Conservation (phyloP, 2,329 filamentous ascomycete genomes). For the Lecanosticta acicola region DNA sequence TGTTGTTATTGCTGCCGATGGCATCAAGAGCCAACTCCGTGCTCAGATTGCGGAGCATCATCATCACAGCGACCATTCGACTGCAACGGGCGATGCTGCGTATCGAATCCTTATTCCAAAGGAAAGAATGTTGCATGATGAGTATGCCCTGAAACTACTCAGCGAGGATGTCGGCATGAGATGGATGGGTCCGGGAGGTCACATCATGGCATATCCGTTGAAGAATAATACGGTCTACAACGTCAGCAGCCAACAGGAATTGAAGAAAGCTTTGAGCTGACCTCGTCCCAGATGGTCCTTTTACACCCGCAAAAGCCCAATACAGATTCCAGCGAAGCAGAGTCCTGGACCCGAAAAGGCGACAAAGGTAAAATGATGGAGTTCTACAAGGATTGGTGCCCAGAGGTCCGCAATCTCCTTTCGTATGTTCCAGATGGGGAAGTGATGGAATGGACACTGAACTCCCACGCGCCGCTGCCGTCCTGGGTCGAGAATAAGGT, state of each 20-base stretch:
- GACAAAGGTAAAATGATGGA: not conserved
- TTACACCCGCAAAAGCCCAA: not conserved
- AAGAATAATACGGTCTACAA: not conserved
- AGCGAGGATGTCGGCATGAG: not conserved
- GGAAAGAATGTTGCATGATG: not conserved
- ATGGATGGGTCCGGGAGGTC: not conserved
- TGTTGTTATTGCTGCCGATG: slow-evolving; percentile 37
- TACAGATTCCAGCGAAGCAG: not conserved
- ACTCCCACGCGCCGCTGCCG: not conserved
- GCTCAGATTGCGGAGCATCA: not conserved
- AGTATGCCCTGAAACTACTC: not conserved
- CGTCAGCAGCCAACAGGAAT: not conserved
- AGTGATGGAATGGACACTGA: not conserved
- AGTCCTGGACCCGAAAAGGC: not conserved
- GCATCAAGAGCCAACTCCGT: slow-evolving; percentile 23
- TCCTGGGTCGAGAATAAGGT: not conserved
- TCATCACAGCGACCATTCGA: not conserved
- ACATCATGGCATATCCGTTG: not conserved
- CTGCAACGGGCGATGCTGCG: not conserved
- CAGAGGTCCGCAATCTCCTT: not conserved
- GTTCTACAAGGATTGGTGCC: not conserved
- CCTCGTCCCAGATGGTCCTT: not conserved
- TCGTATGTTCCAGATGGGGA: not conserved
- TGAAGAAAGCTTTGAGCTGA: not conserved
- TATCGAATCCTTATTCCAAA: not conserved